phyloP scores from a whole-genome alignment of 495 filamentous ascomycete species.

The Neurospora pannonica region DNA sequence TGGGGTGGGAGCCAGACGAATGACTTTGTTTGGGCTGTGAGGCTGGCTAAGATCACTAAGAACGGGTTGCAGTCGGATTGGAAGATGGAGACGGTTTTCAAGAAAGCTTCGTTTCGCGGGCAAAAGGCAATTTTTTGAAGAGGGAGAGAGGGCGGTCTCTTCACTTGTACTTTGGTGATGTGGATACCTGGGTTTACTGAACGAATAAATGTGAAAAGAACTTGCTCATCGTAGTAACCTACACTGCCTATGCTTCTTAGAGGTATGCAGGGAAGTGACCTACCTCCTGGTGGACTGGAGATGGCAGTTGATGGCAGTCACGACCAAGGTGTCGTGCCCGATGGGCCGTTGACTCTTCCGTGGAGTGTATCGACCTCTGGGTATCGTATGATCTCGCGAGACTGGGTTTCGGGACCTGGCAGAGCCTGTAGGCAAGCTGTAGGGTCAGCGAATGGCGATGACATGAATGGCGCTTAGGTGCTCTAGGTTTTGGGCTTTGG shows the following conservation, averaged over 20 bases:
- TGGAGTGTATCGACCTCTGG: too few species aligned
- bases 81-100: not conserved
- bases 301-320: not conserved
- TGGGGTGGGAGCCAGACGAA: not conserved
- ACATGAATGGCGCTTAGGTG: too few species aligned
- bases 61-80: slow-evolving; percentile 1
- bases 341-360: not conserved
- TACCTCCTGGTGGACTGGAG: not conserved
- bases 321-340: not conserved
- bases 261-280: too few species aligned
- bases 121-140: not conserved
- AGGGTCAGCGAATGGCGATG: too few species aligned
- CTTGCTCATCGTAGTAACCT: too few species aligned
- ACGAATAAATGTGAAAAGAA: too few species aligned
- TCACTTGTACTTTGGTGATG: not conserved
- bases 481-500: too few species aligned
- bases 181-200: too few species aligned
- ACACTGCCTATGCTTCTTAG: too few species aligned
- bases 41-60: slow-evolving; percentile 6
- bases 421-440: too few species aligned
- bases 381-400: not conserved
- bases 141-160: not conserved
- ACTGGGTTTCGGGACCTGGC: not conserved
- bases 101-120: not conserved
- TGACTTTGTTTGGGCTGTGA: slow-evolving; percentile 9